Evolutionary conservation across 768 basidiomycete genomes (phyloP).

Genomic region (Glaciozyma antarctica): DNA sequence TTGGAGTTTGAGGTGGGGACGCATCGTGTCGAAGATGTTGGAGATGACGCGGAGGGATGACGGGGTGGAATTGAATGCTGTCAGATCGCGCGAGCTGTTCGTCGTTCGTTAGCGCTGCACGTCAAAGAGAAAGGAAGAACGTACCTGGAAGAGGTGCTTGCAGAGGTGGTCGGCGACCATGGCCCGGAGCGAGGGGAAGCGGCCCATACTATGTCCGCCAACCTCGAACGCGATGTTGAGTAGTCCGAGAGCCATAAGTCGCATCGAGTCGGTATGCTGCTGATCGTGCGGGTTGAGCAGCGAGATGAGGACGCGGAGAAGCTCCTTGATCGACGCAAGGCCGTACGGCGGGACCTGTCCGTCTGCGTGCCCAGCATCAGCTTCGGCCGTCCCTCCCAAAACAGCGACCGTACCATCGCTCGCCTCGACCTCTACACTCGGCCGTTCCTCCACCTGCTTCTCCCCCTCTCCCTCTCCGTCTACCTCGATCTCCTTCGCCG

Average conservation of each 20-base stretch:
- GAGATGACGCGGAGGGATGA: slow-evolving; percentile 74
- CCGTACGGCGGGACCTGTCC: slow-evolving; percentile 53
- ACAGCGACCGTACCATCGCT: neutral
- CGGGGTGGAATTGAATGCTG: slow-evolving; percentile 64
- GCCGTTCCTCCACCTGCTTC: slow-evolving; percentile 49
- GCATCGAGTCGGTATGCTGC: slow-evolving; percentile 90
- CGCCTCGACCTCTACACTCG: slow-evolving; percentile 39
- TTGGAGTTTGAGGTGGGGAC: slow-evolving; percentile 76
- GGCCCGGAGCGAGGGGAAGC: slow-evolving; percentile 64
- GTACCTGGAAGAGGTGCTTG: slow-evolving; percentile 81
- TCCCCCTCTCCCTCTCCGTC: slow-evolving; percentile 44
- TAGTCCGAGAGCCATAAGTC: slow-evolving; percentile 75
- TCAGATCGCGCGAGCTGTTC: slow-evolving; percentile 71
- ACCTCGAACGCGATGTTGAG: slow-evolving; percentile 81
- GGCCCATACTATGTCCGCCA: slow-evolving; percentile 62
- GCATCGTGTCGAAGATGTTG: slow-evolving; percentile 79
- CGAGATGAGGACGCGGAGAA: slow-evolving; percentile 86
- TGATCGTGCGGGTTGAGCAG: slow-evolving; percentile 90
- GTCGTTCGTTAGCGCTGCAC: neutral
- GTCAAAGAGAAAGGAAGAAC: neutral
- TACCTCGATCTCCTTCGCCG: slow-evolving; percentile 27
- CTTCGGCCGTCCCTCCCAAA: neutral
- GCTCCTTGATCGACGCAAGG: slow-evolving; percentile 80
- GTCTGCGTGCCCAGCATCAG: no score
- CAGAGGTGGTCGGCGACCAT: slow-evolving; percentile 82